Evolutionary conservation across 352 stramenopile genomes (phyloP).

Genomic region (Pythium coloratum): DNA sequence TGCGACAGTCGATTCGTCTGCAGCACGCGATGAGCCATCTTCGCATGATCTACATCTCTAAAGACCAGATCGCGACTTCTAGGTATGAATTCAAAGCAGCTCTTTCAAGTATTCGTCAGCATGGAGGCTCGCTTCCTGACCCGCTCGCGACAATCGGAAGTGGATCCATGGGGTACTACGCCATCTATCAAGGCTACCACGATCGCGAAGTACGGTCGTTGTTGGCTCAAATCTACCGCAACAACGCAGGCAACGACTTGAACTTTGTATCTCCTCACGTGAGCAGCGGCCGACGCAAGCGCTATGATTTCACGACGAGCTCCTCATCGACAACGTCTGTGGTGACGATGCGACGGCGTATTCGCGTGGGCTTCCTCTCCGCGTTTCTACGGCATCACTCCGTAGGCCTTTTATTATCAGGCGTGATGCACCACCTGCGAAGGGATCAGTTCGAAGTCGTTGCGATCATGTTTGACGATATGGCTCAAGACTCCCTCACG

Average conservation of each 20-base stretch:
- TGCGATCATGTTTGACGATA: conserved; percentile 24
- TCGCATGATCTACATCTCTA: conserved; percentile 31
- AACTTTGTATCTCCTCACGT: conserved; percentile 37
- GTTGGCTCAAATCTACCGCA: conserved; percentile 47
- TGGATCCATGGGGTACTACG: conserved; percentile 61
- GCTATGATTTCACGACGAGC: not conserved
- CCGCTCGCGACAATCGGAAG: conserved; percentile 27
- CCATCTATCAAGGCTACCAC: conserved; percentile 53
- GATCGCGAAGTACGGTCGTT: conserved; percentile 39
- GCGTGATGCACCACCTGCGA: conserved; percentile 35
- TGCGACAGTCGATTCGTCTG: conserved; percentile 17
- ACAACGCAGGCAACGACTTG: conserved; percentile 13
- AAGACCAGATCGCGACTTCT: conserved; percentile 12
- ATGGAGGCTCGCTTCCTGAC: conserved; percentile 16
- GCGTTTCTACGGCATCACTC: conserved; percentile 56
- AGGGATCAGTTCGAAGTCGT: conserved; percentile 34
- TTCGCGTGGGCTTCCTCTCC: conserved; percentile 57
- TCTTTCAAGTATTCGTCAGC: conserved; percentile 16
- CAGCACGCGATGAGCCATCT: conserved; percentile 28
- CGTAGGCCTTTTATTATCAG: conserved; percentile 50
- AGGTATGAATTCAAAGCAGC: conserved; percentile 19
- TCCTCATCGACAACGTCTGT: not conserved
- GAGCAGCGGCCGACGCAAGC: not conserved
- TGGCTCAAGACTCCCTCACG: conserved; percentile 26
- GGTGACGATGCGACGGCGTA: conserved; percentile 11